Evolutionary conservation across 768 basidiomycete species (phyloP).

Genomic region (Tylopilus felleus): DNA sequence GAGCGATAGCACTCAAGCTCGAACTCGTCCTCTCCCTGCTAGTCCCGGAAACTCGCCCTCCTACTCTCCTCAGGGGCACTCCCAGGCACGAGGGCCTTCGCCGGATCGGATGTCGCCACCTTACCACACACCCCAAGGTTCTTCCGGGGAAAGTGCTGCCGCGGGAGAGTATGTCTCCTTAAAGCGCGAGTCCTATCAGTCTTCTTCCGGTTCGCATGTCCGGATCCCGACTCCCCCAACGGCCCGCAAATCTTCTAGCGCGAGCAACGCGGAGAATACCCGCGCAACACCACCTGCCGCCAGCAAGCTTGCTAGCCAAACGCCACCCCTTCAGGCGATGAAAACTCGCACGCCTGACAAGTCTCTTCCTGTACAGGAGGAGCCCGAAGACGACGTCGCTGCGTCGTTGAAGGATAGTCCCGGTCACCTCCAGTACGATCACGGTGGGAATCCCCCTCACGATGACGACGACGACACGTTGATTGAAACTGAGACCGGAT

Average conservation of each 20-base stretch:
- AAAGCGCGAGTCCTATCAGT: conserved; percentile 44
- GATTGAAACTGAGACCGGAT: conserved; percentile 38
- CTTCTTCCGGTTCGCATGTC: conserved; percentile 26
- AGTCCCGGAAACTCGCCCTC: conserved; percentile 38
- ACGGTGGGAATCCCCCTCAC: conserved; percentile 34
- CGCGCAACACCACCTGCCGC: conserved; percentile 35
- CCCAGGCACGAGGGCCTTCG: conserved; percentile 43
- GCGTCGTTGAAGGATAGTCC: conserved; percentile 37
- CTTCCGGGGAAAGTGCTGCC: conserved; percentile 42
- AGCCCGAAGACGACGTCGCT: conserved; percentile 61
- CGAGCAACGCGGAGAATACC: conserved; percentile 18
- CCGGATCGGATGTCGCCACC: conserved; percentile 53
- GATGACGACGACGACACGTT: conserved; percentile 48
- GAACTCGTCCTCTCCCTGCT: conserved; percentile 29
- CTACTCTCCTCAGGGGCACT: conserved; percentile 40
- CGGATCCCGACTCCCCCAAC: conserved; percentile 30
- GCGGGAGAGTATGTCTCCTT: conserved; percentile 41
- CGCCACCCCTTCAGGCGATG: conserved; percentile 53
- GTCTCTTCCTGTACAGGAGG: conserved; percentile 75
- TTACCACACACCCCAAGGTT: conserved; percentile 46
- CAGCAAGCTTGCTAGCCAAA: conserved; percentile 45
- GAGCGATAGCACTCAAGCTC: conserved; percentile 23
- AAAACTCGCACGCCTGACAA: conserved; percentile 62
- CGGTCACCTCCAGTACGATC: conserved; percentile 36
- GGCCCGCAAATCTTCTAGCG: conserved; percentile 24